Base-by-base conservation (phyloP, 169 alveolate genomes). In the Cryptosporidium parvum region DNA sequence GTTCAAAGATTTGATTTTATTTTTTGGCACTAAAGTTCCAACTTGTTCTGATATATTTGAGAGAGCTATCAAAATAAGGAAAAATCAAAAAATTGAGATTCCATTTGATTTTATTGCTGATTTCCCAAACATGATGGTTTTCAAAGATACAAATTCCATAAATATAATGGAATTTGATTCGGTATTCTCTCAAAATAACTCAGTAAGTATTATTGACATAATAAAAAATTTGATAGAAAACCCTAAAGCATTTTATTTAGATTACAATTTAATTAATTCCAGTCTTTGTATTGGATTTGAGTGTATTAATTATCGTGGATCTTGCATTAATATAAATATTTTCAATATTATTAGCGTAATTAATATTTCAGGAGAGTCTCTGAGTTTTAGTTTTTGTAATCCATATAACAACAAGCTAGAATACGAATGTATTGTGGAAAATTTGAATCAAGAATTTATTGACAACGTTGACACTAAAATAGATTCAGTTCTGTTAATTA, bases 291-390 rank as follows among this genome's bases (percentile, higher is more conserved):
- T 70, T n/a, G 85, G 85, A 18, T 21, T 70, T 6, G 85, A 70
- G 58, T 70, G 21, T 44, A 23, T 29, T 26, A 18, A 70, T 21
- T 18, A 9, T n/a, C 26, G 44, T 18, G 58, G 39, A 48, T 44
- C 85, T 18, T 65, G 53, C 14, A n/a, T 70, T 18, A 44, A 44
- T 26, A 51, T 70, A 0, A 70, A 42, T 44, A 21, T 70, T 26
- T 48, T 42, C 65, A 70, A 51, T 48, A 70, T 37, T 44, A 16
- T 70, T 26, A 70, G 58, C 12, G 23, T 70, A 6, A 35, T 70
- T 26, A 70, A 70, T 58, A 23, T 70, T n/a, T 70, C 85, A 6
- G 85, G 85, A 45, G 58, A 44, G 12, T 45, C 58, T 37, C 62
- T 70, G 14, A 2, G 26, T 18, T 70, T 37, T 37, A 37, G 29